Conservation (phyloP, 140 eudicot species). For the Bidens hawaiensis region DNA sequence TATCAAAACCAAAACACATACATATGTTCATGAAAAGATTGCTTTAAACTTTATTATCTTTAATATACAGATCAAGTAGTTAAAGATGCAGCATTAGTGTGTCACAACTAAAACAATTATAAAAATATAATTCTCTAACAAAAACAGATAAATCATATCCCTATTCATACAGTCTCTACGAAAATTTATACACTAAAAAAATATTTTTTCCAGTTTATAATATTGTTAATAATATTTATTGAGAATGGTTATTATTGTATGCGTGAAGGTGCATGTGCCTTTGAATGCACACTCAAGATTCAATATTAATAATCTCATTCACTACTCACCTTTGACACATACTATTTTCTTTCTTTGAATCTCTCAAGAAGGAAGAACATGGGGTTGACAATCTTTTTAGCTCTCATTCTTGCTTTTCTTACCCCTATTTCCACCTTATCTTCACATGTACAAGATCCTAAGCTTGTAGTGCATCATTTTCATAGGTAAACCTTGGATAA, state of each 20-base stretch:
- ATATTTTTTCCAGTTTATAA: not conserved
- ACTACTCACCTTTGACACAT: slow-evolving; percentile 15
- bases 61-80: not conserved
- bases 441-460: slow-evolving; percentile 60
- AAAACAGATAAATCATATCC: slow-evolving; percentile 8
- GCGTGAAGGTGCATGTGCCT: slow-evolving; percentile 27
- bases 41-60: slow-evolving; percentile 34
- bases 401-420: slow-evolving; percentile 31
- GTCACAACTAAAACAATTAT: slow-evolving; percentile 33
- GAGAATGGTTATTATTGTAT: slow-evolving; percentile 30
- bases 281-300: slow-evolving; percentile 27
- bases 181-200: slow-evolving; percentile 1
- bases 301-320: slow-evolving; percentile 36
- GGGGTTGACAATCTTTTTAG: slow-evolving; percentile 24
- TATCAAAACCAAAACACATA: not conserved
- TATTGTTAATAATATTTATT: not conserved
- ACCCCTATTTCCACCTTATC: slow-evolving; percentile 41
- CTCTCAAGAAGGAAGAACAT: slow-evolving; percentile 19
- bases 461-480: slow-evolving; percentile 58
- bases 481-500: slow-evolving; percentile 35
- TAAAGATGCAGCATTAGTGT: slow-evolving; percentile 28
- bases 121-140: slow-evolving; percentile 7
- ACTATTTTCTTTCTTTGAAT: not conserved
- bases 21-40: slow-evolving; percentile 30
- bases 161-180: not conserved